Evolutionary conservation across 441 rosid species (phyloP).

Genomic region (Aleurites moluccanus): DNA sequence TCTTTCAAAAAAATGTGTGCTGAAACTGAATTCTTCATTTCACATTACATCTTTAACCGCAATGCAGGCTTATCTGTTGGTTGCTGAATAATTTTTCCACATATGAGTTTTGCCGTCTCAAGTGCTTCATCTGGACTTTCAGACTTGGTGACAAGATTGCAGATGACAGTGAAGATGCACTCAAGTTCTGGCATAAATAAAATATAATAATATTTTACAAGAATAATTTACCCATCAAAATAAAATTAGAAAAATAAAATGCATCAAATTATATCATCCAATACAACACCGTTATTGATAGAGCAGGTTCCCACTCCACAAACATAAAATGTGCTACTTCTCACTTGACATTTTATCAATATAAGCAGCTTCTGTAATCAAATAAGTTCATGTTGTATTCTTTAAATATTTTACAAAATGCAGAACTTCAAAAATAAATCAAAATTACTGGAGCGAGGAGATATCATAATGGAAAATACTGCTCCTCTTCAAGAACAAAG

Average conservation of each 20-base stretch:
- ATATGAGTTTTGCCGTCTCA: conserved; percentile 73
- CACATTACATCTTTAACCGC: conserved; percentile 85
- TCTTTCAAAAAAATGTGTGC: conserved; percentile 3
- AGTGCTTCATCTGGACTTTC: conserved; percentile 58
- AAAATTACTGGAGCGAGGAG: not conserved
- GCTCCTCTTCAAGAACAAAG: not conserved
- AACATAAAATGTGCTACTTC: not conserved
- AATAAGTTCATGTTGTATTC: not conserved
- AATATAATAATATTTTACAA: conserved; percentile 1
- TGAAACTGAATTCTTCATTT: conserved; percentile 2
- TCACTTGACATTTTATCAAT: not conserved
- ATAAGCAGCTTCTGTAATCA: not conserved
- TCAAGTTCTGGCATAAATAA: conserved; percentile 67
- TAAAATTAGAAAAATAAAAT: not conserved
- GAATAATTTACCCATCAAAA: not conserved
- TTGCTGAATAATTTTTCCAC: conserved; percentile 75
- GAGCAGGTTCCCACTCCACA: not conserved
- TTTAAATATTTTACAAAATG: not conserved
- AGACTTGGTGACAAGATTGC: conserved; percentile 75
- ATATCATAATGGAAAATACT: not conserved
- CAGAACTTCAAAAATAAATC: not conserved
- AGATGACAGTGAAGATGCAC: conserved; percentile 91
- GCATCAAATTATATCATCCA: not conserved
- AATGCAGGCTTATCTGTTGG: conserved; percentile 84
- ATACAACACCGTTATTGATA: not conserved